These are phyloP conservation scores for Juglanconis sp. DNA, from an alignment of 2,329 filamentous ascomycete genomes.

Conservation along the genomic window DNA sequence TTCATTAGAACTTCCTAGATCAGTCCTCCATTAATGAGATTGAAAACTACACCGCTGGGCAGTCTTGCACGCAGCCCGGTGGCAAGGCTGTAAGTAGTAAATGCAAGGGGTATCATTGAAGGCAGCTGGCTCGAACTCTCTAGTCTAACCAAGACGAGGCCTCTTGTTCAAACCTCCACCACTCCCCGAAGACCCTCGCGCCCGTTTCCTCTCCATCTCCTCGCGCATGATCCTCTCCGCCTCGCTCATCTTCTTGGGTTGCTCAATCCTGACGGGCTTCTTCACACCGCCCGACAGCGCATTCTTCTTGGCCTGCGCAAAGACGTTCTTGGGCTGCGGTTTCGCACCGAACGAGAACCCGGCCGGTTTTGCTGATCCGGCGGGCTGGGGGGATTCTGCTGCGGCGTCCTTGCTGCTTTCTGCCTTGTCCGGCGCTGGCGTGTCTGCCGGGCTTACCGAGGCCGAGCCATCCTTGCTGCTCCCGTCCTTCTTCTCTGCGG, in stretches of 20 bases:
- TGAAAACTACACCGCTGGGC: too few relatives aligned
- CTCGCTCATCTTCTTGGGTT: constrained; percentile 82
- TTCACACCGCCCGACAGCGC: constrained; percentile 59
- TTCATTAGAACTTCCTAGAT: too few relatives aligned
- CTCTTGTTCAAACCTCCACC: constrained; percentile 49
- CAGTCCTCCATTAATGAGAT: too few relatives aligned
- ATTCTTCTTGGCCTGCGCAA: constrained; percentile 66
- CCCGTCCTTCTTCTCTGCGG: constrained; percentile 20
- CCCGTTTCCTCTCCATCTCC: constrained; percentile 69
- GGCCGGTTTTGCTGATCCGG: constrained; percentile 37
- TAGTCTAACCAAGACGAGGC: constrained; percentile 24
- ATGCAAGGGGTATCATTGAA: constrained; percentile 14
- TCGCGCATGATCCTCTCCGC: constrained; percentile 87
- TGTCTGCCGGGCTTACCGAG: background rate
- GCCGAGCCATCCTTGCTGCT: constrained; percentile 15
- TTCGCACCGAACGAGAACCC: constrained; percentile 67
- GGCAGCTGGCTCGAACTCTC: background rate
- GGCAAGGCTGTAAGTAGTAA: background rate
- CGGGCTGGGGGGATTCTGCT: constrained; percentile 16
- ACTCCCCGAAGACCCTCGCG: constrained; percentile 45
- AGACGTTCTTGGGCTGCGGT: constrained; percentile 71
- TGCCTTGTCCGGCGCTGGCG: constrained; percentile 22
- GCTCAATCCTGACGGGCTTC: constrained; percentile 55
- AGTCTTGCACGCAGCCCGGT: too few relatives aligned
- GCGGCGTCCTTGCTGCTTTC: constrained; percentile 17